Conservation (phyloP, 164 flowering plant species). For the Vitis riparia region DNA sequence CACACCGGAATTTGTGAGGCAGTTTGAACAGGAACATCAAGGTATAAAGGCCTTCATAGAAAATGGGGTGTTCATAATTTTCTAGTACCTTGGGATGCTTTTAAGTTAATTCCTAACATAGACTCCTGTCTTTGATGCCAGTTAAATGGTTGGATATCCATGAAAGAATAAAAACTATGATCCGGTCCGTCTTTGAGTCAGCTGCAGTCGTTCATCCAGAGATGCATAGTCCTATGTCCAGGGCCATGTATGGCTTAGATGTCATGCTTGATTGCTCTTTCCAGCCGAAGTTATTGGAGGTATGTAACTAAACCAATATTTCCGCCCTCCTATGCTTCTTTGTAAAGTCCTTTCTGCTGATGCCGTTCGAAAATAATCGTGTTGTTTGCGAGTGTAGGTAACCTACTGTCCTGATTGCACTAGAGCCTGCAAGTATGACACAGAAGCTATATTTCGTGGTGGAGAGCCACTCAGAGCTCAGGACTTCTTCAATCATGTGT, state of each 20-base stretch:
- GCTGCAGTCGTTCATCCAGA: conserved; percentile 86
- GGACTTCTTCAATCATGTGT: conserved; percentile 80
- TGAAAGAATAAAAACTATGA: conserved; percentile 56
- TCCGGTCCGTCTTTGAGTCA: conserved; percentile 77
- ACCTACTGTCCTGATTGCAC: conserved; percentile 95
- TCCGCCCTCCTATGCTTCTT: background rate
- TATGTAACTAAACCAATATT: conserved; percentile 19
- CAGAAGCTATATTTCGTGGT: conserved; percentile 38
- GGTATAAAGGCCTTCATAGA: conserved; percentile 38
- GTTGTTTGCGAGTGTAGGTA: conserved; percentile 48
- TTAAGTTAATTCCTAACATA: background rate
- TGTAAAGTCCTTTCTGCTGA: too few relatives aligned
- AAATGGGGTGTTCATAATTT: background rate
- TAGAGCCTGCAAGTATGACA: conserved; percentile 91
- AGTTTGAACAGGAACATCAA: conserved; percentile 84
- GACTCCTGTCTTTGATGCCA: conserved; percentile 30
- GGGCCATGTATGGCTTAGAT: conserved; percentile 97
- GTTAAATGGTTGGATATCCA: conserved; percentile 95
- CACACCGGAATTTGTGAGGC: conserved; percentile 82
- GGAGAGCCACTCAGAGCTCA: conserved; percentile 51
- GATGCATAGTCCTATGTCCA: conserved; percentile 76
- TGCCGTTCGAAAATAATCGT: too few relatives aligned
- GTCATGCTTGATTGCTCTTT: conserved; percentile 87
- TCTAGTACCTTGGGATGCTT: background rate
- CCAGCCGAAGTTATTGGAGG: conserved; percentile 93